These are phyloP conservation scores for Edaphochlamys debaryana DNA, from an alignment of 139 green algal species.

Conservation along the genomic window DNA sequence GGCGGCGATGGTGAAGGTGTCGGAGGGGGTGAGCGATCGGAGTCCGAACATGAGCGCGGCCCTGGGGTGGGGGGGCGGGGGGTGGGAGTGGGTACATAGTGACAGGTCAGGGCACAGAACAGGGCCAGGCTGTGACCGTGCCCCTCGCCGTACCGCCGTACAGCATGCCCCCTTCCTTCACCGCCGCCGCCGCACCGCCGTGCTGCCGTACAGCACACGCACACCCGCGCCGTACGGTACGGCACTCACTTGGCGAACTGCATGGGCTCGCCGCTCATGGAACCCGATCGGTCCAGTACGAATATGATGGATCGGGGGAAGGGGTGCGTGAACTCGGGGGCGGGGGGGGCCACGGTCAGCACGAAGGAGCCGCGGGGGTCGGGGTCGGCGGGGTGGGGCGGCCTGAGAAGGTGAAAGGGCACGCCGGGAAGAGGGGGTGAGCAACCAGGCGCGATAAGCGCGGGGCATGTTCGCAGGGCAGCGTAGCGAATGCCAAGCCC, in stretches of 20 bases:
- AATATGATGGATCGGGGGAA: constrained; percentile 69
- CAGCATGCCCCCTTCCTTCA: too few relatives aligned
- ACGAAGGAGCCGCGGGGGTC: constrained; percentile 57
- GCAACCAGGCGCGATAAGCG: too few relatives aligned
- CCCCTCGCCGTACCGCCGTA: too few relatives aligned
- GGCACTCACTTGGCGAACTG: constrained; percentile 43
- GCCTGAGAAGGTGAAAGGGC: too few relatives aligned
- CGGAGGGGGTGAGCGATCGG: constrained; percentile 42
- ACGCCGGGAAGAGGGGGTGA: background rate
- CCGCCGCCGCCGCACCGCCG: too few relatives aligned
- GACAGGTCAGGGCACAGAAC: too few relatives aligned
- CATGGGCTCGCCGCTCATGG: constrained; percentile 64
- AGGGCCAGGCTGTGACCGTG: too few relatives aligned
- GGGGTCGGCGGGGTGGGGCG: constrained; percentile 1
- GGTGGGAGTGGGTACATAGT: too few relatives aligned
- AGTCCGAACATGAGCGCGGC: constrained; percentile 50
- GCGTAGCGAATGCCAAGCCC: too few relatives aligned
- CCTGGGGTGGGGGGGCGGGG: constrained; percentile 42
- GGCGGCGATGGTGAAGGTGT: constrained; percentile 67
- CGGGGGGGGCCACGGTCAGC: constrained; percentile 53
- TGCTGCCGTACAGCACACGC: too few relatives aligned
- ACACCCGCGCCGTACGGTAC: too few relatives aligned
- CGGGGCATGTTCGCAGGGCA: too few relatives aligned
- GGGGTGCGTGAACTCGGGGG: constrained; percentile 40
- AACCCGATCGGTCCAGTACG: constrained; percentile 64